These are phyloP conservation scores for Strigomonas culicis DNA, from an alignment of 208 protist species.

Conservation along the genomic window DNA sequence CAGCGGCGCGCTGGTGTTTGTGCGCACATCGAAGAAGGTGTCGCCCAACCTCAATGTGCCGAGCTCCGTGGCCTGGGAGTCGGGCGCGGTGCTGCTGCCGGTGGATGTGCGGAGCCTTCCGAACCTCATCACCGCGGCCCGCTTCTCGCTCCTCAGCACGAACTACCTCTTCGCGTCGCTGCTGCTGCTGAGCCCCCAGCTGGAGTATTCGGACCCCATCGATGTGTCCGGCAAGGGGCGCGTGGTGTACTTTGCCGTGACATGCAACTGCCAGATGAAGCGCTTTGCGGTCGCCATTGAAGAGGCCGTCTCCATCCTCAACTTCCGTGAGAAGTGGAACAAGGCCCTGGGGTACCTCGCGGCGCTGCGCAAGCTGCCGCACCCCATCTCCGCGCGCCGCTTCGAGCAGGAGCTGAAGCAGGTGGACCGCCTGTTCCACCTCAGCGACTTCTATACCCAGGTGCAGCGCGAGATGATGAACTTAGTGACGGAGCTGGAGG, in stretches of 20 bases:
- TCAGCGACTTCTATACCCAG: constrained; percentile 52
- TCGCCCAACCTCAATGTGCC: constrained; percentile 34
- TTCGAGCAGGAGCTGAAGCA: constrained; percentile 72
- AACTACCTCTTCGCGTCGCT: constrained; percentile 76
- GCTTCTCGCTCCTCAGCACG: constrained; percentile 64
- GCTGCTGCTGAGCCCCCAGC: constrained; percentile 72
- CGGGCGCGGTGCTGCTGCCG: constrained; percentile 49
- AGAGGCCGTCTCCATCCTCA: constrained; percentile 70
- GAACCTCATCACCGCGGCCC: constrained; percentile 41
- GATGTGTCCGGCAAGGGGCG: constrained; percentile 37
- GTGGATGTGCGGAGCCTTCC: constrained; percentile 53
- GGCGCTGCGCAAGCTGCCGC: constrained; percentile 52
- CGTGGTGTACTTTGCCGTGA: constrained; percentile 82
- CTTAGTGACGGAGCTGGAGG: constrained; percentile 69
- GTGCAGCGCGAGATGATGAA: constrained; percentile 58
- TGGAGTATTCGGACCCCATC: constrained; percentile 77
- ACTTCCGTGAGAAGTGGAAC: constrained; percentile 80
- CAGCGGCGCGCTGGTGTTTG: constrained; percentile 72
- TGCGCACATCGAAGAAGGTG: constrained; percentile 83
- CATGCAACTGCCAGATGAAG: constrained; percentile 86
- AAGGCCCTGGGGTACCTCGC: constrained; percentile 65
- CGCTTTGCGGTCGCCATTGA: constrained; percentile 67
- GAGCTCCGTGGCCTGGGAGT: constrained; percentile 60
- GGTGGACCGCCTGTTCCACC: constrained; percentile 60
- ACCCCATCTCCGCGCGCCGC: constrained; percentile 59